Evolutionary conservation across 78 protist genomes (phyloP).

Genomic region (Dictyostelium firmibasis): DNA sequence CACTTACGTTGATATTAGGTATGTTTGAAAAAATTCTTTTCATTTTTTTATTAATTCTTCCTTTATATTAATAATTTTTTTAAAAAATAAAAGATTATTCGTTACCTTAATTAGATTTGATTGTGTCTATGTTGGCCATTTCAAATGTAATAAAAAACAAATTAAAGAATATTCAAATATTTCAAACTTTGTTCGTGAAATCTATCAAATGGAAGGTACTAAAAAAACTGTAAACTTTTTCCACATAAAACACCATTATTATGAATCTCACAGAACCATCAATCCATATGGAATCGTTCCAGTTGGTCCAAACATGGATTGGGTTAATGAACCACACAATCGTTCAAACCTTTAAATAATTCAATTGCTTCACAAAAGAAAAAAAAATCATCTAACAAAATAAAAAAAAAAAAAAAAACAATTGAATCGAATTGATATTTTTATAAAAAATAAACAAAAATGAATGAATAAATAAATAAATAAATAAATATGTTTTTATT

Average conservation of each 20-base stretch:
- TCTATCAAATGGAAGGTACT: constrained; percentile 80
- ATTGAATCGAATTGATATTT: too few relatives aligned
- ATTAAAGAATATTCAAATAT: constrained; percentile 87
- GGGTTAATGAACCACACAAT: not conserved
- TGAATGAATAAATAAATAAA: too few relatives aligned
- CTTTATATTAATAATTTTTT: too few relatives aligned
- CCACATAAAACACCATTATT: constrained; percentile 90
- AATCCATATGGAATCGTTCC: constrained; percentile 90
- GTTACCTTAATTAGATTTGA: constrained; percentile 93
- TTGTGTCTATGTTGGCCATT: constrained; percentile 90
- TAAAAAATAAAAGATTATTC: constrained; percentile 85
- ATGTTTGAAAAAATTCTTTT: not conserved
- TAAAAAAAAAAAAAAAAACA: too few relatives aligned
- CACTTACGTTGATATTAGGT: constrained; percentile 90
- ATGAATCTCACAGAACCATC: constrained; percentile 78
- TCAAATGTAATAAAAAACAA: constrained; percentile 79
- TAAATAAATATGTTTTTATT: too few relatives aligned
- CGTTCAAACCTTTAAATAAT: not conserved
- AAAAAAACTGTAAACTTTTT: constrained; percentile 71
- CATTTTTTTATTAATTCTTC: not conserved
- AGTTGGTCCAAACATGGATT: constrained; percentile 59
- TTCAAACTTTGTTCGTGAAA: constrained; percentile 66
- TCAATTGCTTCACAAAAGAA: too few relatives aligned
- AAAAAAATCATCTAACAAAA: too few relatives aligned
- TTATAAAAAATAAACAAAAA: too few relatives aligned